Evolutionary conservation across 495 filamentous ascomycete species (phyloP).

Genomic region (Zalerion maritima): DNA sequence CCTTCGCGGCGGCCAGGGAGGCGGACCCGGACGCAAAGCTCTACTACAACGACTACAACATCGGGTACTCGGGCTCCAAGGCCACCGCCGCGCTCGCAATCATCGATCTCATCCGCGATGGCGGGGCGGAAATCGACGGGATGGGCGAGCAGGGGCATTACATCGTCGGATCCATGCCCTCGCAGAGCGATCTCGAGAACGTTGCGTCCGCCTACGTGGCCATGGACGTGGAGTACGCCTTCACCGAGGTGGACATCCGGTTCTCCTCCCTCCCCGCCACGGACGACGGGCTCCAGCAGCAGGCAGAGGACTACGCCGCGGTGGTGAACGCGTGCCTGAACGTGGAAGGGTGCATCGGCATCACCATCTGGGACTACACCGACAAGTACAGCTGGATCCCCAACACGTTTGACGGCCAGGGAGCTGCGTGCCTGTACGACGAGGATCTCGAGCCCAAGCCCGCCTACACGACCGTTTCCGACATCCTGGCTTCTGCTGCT

Average conservation of each 20-base stretch:
- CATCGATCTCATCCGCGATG: slow-evolving; percentile 29
- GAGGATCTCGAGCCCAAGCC: slow-evolving; percentile 4
- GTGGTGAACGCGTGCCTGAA: slow-evolving; percentile 42
- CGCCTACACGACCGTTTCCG: slow-evolving; percentile 24
- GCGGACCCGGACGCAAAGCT: slow-evolving; percentile 45
- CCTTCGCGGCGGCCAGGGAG: slow-evolving; percentile 35
- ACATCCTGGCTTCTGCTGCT: slow-evolving; percentile 14
- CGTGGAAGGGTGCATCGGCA: slow-evolving; percentile 38
- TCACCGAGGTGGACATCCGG: slow-evolving; percentile 50
- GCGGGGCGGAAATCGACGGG: slow-evolving; percentile 42
- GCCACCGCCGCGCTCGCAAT: slow-evolving; percentile 27
- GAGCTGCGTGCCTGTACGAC: slow-evolving; percentile 24
- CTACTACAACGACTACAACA: slow-evolving; percentile 59
- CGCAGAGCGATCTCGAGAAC: slow-evolving; percentile 19
- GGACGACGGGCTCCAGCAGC: slow-evolving; percentile 26
- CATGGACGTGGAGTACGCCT: slow-evolving; percentile 40
- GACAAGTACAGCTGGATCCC: slow-evolving; percentile 47
- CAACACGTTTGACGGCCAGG: slow-evolving; percentile 36
- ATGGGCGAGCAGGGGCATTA: slow-evolving; percentile 47
- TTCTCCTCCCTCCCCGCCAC: slow-evolving; percentile 25
- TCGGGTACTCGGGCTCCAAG: slow-evolving; percentile 41
- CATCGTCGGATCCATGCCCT: slow-evolving; percentile 35
- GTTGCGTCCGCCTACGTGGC: slow-evolving; percentile 29
- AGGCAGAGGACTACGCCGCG: slow-evolving; percentile 40
- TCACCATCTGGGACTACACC: slow-evolving; percentile 51